phyloP scores from a whole-genome alignment of 1,139 yeast genomes.

The Meyerozyma smithsonii region DNA sequence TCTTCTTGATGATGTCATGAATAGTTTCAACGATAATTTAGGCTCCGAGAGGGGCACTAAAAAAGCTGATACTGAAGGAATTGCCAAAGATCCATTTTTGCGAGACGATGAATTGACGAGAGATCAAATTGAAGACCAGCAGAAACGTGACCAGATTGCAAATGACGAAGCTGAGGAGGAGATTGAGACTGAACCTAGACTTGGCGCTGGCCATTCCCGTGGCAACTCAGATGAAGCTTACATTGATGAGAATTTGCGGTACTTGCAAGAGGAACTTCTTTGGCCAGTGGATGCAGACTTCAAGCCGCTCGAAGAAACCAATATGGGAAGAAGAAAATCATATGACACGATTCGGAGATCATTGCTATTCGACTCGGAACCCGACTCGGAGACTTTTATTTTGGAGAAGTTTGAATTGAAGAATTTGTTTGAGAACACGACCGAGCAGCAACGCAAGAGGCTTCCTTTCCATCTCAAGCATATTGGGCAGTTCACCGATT shows the following conservation, averaged over 20 bases:
- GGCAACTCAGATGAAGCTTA: slow-evolving; percentile 21
- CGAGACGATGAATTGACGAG: slow-evolving; percentile 41
- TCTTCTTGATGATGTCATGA: slow-evolving; percentile 32
- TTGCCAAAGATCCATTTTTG: slow-evolving; percentile 30
- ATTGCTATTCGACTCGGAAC: not conserved
- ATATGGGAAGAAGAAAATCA: not conserved
- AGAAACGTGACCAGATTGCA: slow-evolving; percentile 14
- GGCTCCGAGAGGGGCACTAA: slow-evolving; percentile 12
- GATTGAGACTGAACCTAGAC: not conserved
- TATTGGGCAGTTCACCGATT: slow-evolving; percentile 38
- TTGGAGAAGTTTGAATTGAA: slow-evolving; percentile 29
- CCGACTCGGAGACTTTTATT: slow-evolving; percentile 14
- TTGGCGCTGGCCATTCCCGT: slow-evolving; percentile 2
- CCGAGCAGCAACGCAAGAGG: slow-evolving; percentile 24
- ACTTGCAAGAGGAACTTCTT: slow-evolving; percentile 26
- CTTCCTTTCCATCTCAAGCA: slow-evolving; percentile 37
- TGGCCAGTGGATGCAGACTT: slow-evolving; percentile 26
- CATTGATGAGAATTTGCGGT: slow-evolving; percentile 32
- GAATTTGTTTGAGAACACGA: slow-evolving; percentile 23
- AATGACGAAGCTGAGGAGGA: slow-evolving; percentile 10
- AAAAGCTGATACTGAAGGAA: slow-evolving; percentile 10
- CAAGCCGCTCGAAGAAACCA: slow-evolving; percentile 2
- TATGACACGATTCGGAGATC: not conserved
- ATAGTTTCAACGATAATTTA: slow-evolving; percentile 23
- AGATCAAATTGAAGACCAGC: slow-evolving; percentile 41